phyloP scores from a whole-genome alignment of 1,284 basidiomycete species.

The Leccinum cinnamomeum region DNA sequence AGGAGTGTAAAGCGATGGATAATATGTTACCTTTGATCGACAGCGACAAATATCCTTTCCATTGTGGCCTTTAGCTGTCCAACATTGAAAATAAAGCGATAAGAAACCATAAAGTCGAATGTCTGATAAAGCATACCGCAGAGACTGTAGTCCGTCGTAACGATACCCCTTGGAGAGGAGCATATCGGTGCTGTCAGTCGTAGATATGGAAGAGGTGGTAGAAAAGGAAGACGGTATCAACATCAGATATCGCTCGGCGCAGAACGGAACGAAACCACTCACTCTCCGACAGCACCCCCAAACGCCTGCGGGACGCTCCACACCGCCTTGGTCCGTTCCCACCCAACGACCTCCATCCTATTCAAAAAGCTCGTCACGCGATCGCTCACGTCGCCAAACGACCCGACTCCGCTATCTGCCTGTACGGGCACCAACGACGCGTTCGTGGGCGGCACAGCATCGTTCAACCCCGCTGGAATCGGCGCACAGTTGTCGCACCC shows the following conservation, averaged over 20 bases:
- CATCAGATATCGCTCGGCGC: neutral
- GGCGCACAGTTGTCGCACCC: conserved; percentile 60
- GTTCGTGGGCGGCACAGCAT: conserved; percentile 32
- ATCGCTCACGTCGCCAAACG: conserved; percentile 54
- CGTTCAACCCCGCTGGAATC: conserved; percentile 29
- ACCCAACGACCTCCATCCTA: conserved; percentile 58
- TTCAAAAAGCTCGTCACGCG: conserved; percentile 63
- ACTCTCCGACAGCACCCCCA: conserved; percentile 54
- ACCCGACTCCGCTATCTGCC: conserved; percentile 31
- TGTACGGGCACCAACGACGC: conserved; percentile 22
- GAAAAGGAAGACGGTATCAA: neutral
- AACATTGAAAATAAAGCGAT: no score
- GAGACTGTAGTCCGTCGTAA: no score
- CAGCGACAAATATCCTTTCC: no score
- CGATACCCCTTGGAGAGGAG: no score
- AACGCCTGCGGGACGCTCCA: conserved; percentile 82
- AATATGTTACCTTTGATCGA: no score
- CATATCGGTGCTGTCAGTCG: conserved; percentile 31
- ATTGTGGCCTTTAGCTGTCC: no score
- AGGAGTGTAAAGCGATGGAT: no score
- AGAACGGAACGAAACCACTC: conserved; percentile 24
- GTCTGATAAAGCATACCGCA: no score
- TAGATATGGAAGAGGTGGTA: no score
- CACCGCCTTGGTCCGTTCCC: conserved; percentile 52
- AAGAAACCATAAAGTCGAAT: no score